A percentile compares a stretch with the other conserved stretches of the same genome.
These are phyloP conservation scores for Rhynchospora breviuscula DNA, from an alignment of 176 grass and related monocot genomes.

Conservation along the genomic window DNA sequence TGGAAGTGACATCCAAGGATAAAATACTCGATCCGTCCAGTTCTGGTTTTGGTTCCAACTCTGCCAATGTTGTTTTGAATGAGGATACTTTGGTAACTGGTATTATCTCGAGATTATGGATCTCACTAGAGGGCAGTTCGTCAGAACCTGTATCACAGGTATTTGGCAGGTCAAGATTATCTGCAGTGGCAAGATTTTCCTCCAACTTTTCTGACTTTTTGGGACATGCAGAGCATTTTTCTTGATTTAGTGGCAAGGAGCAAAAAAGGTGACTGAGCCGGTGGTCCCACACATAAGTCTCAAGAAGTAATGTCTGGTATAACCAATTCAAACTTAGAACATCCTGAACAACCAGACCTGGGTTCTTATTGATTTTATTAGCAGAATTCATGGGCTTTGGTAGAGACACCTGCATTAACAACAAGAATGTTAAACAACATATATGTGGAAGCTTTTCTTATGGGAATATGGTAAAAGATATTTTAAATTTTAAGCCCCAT, in stretches of 20 bases:
- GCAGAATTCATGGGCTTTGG: not conserved
- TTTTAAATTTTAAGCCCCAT: too few relatives aligned
- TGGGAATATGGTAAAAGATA: not conserved
- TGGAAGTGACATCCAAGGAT: conserved; percentile 6
- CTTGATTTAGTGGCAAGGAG: conserved; percentile 25
- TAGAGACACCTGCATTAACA: conserved; percentile 15
- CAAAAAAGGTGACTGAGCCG: conserved; percentile 60
- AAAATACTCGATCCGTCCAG: not conserved
- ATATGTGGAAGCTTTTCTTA: not conserved
- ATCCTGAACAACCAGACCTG: conserved; percentile 31
- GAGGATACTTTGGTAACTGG: not conserved
- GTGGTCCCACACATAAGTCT: conserved; percentile 70
- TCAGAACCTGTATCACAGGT: not conserved
- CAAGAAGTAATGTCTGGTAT: conserved; percentile 73
- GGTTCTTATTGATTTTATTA: conserved; percentile 1
- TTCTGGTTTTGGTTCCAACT: not conserved
- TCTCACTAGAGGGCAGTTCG: not conserved
- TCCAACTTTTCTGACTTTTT: not conserved
- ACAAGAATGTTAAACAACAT: not conserved
- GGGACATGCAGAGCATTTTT: not conserved
- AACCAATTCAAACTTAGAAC: conserved; percentile 73
- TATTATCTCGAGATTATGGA: not conserved
- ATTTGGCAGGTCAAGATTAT: not conserved
- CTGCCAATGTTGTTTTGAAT: not conserved
- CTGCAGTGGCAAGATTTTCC: not conserved